Conservation (phyloP, 352 stramenopile genomes). For the Pythium vanterpoolii region DNA sequence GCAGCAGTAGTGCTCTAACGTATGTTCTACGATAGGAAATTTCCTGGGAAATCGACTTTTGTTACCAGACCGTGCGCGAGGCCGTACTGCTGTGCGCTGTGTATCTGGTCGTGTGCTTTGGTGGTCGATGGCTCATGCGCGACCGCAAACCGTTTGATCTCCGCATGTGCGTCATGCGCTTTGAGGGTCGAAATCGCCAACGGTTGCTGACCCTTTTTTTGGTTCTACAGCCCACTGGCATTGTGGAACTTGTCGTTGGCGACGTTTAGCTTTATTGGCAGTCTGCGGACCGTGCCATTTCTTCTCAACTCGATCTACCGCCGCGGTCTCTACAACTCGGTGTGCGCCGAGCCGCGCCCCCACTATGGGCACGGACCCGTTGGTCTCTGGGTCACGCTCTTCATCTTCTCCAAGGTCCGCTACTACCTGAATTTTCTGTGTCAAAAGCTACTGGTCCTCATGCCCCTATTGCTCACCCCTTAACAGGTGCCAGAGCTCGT, state of each 20-base stretch:
- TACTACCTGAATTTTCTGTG: background rate
- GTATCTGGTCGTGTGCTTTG: conserved; percentile 80
- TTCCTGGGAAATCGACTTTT: conserved; percentile 67
- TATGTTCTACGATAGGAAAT: conserved; percentile 33
- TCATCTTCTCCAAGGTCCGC: conserved; percentile 86
- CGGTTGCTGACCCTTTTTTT: background rate
- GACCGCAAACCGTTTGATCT: conserved; percentile 79
- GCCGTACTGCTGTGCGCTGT: conserved; percentile 53
- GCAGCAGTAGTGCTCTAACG: too few species aligned
- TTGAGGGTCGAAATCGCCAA: background rate
- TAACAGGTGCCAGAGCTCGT: conserved; percentile 87
- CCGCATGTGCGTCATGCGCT: conserved; percentile 40
- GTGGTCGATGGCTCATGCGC: conserved; percentile 72
- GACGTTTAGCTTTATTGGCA: conserved; percentile 80
- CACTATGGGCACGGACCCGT: conserved; percentile 71
- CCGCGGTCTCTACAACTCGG: conserved; percentile 78
- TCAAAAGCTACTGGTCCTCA: background rate
- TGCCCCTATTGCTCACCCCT: conserved; percentile 11
- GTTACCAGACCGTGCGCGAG: conserved; percentile 56
- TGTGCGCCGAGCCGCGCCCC: conserved; percentile 63
- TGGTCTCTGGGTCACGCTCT: conserved; percentile 77
- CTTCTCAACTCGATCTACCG: conserved; percentile 79
- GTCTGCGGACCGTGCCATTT: conserved; percentile 71
- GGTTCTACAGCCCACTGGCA: conserved; percentile 42
- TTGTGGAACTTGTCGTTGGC: conserved; percentile 80